Evolutionary conservation across 495 filamentous ascomycete species (phyloP), one percentile per base, ranked within the genome.

Genomic region (Collariella sp.): DNA sequence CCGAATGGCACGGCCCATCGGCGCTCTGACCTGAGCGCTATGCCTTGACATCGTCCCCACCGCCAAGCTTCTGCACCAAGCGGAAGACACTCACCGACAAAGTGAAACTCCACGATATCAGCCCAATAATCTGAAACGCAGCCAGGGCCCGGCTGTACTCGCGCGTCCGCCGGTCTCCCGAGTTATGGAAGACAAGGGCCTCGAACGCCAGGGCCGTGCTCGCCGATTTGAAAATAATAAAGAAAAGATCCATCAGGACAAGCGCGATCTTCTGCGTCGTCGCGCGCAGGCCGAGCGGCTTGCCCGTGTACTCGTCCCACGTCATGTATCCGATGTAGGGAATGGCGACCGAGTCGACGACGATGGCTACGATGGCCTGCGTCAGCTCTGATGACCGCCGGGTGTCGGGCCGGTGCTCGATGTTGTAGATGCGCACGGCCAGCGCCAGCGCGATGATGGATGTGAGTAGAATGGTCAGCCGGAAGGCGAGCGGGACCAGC

Each of bases 151-250:
- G 84, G 61, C 94, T 87, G 50, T 84, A 74, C 56, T 71, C 66
- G 63, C 87, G 85, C 31, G 94, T 85, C 22, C 62, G 48, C 45
- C 50, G 56, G 52, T 75, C 62, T 33, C 50, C 59, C 5, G 67
- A 67, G 38, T 79, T 77, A 44, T 84, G 79, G 67, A 89, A 88
- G 9, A 79, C 82, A 44, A 96, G 70, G 10, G 87, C 83, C 65
- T 86, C 84, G 65, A 97, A 96, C 10, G 94, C 90, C 62, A 98
- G 70, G 46, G 87, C 86, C 36, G 95, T 71, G 69, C 96, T 96
- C 40, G 90, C 88, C 1, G 90, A 87, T 66, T 95, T 88, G 68
- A 98, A 95, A 24, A 96, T 88, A 58, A 98, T 94, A 67, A 98
- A 98, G 65, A 96, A 80, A 3, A 97, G 76, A 70, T 98, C 93